These are phyloP conservation scores for Lithohypha guttulata DNA, from an alignment of 2,329 filamentous ascomycete genomes.

Conservation along the genomic window DNA sequence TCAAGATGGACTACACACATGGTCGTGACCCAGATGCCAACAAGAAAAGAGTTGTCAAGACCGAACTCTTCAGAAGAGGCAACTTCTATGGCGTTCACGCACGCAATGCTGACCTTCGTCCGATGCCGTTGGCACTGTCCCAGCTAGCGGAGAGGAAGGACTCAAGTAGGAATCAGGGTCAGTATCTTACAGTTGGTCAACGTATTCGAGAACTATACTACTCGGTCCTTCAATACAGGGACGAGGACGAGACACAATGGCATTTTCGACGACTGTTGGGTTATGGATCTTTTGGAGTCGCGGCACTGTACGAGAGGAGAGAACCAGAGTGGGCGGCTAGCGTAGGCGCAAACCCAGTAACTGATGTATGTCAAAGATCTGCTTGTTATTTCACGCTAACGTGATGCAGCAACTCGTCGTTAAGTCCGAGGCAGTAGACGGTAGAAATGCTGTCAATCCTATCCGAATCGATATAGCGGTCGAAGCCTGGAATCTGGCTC, in stretches of 20 bases:
- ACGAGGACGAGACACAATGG: slow-evolving; percentile 13
- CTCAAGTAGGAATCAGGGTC: not conserved
- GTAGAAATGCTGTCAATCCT: not conserved
- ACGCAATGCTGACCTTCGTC: not conserved
- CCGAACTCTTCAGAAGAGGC: too few species aligned
- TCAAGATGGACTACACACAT: too few species aligned
- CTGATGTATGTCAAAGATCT: not conserved
- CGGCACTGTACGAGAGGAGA: slow-evolving; percentile 11
- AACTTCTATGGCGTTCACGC: not conserved
- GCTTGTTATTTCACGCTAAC: not conserved
- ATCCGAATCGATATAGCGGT: not conserved
- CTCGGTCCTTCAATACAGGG: slow-evolving; percentile 5
- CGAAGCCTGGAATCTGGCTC: slow-evolving; percentile 4
- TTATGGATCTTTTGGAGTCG: slow-evolving; percentile 13
- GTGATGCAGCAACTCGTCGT: not conserved
- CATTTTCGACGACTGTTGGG: slow-evolving; percentile 13
- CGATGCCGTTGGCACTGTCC: not conserved
- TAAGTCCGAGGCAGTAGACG: slow-evolving; percentile 1
- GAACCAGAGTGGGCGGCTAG: not conserved
- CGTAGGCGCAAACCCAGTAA: not conserved
- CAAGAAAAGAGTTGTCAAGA: too few species aligned
- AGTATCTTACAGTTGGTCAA: not conserved
- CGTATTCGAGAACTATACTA: slow-evolving; percentile 11
- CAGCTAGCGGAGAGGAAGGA: not conserved
- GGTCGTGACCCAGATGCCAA: too few species aligned